Percentiles rank a stretch among this genome's conserved stretches.
Evolutionary conservation across 805 yeast genomes (phyloP).

Genomic region (Pichia ethanolica): DNA sequence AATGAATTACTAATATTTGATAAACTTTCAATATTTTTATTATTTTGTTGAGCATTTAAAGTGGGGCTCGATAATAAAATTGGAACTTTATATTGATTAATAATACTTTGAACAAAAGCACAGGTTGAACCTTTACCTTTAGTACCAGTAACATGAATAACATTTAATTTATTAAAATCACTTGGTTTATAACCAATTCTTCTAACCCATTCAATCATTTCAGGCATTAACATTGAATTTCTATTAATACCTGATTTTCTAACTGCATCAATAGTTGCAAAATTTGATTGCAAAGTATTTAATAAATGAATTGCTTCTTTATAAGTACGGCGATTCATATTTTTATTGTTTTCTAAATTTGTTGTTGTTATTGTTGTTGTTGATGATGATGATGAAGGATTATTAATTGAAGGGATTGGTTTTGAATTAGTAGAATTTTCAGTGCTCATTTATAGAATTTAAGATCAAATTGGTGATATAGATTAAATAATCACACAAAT

Average conservation of each 20-base stretch:
- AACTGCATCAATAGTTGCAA: constrained; percentile 79
- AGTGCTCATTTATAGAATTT: neutral
- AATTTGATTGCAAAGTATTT: constrained; percentile 85
- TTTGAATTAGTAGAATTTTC: neutral
- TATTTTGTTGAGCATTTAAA: neutral
- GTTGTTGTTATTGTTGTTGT: neutral
- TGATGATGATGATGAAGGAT: neutral
- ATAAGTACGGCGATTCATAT: constrained; percentile 27
- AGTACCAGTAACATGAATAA: constrained; percentile 93
- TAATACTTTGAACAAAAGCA: constrained; percentile 81
- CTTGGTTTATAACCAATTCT: constrained; percentile 58
- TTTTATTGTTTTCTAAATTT: neutral
- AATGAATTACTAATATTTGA: neutral
- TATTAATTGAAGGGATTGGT: no score
- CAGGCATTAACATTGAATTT: constrained; percentile 66
- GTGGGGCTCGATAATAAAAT: constrained; percentile 4
- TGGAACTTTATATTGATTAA: constrained; percentile 48
- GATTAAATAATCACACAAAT: no score
- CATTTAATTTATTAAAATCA: constrained; percentile 68
- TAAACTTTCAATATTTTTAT: neutral
- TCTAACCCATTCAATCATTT: constrained; percentile 76
- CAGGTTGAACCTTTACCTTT: constrained; percentile 98
- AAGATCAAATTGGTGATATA: no score
- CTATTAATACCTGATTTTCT: constrained; percentile 58
- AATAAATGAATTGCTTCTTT: constrained; percentile 77